A percentile compares a stretch with the other conserved stretches of the same genome.
phyloP scores from a whole-genome alignment of 306 rosid genomes.

The Prunus dulcis region DNA sequence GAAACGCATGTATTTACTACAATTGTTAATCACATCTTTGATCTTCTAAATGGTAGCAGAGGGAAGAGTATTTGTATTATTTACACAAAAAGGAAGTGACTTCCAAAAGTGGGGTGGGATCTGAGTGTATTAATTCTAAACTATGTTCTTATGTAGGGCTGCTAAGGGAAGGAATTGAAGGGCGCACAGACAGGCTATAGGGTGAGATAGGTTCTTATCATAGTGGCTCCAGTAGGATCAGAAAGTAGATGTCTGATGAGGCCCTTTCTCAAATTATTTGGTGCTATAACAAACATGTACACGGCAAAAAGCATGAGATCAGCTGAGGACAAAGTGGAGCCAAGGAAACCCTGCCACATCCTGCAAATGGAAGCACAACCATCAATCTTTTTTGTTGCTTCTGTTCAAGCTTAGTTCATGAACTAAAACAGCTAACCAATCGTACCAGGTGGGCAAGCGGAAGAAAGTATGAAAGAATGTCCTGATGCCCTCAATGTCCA shows the following conservation, averaged over 20 bases:
- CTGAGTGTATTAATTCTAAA: constrained; percentile 34
- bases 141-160: constrained; percentile 18
- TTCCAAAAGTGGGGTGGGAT: neutral
- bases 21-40: neutral
- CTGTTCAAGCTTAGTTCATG: neutral
- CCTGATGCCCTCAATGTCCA: constrained; percentile 86
- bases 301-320: constrained; percentile 74
- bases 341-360: constrained; percentile 99
- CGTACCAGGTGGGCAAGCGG: constrained; percentile 81
- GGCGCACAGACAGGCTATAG: constrained; percentile 14
- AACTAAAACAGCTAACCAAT: neutral
- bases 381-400: neutral
- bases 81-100: neutral
- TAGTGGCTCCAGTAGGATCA: constrained; percentile 86
- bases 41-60: neutral
- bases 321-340: constrained; percentile 79
- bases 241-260: constrained; percentile 83
- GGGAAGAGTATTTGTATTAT: neutral
- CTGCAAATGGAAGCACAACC: constrained; percentile 36
- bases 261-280: constrained; percentile 77
- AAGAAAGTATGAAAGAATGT: constrained; percentile 92
- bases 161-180: neutral
- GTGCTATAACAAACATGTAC: constrained; percentile 88
- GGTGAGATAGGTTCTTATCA: constrained; percentile 82
- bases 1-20: neutral